Evolutionary conservation across 768 basidiomycete species (phyloP), one percentile per base, ranked within the genome.

Genomic region (Phanerochaete carnosa): DNA sequence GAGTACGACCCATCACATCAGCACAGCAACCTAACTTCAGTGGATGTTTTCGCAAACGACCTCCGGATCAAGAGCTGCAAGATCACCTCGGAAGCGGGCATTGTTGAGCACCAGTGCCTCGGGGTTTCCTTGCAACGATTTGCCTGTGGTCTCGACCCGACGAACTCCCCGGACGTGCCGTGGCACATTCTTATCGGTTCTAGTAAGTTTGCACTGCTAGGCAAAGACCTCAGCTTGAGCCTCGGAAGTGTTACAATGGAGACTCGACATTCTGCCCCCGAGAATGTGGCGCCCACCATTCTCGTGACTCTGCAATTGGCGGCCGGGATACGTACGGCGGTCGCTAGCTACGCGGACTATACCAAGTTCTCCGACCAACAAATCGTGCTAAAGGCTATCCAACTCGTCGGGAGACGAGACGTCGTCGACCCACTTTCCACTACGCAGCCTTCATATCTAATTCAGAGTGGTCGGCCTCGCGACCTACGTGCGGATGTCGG

Each of bases 371-470:
- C 70, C n/a, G 75, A 75, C 46, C 75, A 72, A 55, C 65, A 68
- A n/a, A 70, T 82, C 22, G 73, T 88, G 23, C 73, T 75, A 52
- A 73, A 75, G 45, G 78, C 89, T 52, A 75, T 91, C 54, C 69
- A 73, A 59, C 74, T 74, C 55, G 85, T 86, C n/a, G 73, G 75
- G 29, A 73, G 81, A 30, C 73, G 78, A 25, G 69, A 83, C 2
- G 73, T 84, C 29, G 77, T 90, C 7, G 90, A 94, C 68, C 89
- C 91, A 8, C 77, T 92, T 15, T 94, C 93, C 23, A 85, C 90
- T 32, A 91, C 86, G 30, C 91, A 94, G 51, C 90, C 92, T 6
- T 94, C 92, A 2, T 92, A 85, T 68, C 80, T 95, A 33, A 84
- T 95, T 26, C 92, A 92, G 68, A 83, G 79, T 47, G 92, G 92